phyloP scores from a whole-genome alignment of 805 yeast species.

The Teunomyces atbi region DNA sequence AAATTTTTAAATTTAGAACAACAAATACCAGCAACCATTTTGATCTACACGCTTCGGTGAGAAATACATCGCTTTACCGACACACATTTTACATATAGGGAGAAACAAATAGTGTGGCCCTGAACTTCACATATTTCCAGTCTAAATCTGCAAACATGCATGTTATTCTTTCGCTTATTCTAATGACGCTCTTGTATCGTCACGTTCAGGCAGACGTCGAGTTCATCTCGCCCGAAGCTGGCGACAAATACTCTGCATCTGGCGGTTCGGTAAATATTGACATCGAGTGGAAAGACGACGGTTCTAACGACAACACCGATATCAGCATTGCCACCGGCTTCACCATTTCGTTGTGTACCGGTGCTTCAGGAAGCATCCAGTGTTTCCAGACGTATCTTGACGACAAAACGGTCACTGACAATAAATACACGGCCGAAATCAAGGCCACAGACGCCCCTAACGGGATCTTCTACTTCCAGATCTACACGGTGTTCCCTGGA shows the following conservation, averaged over 20 bases:
- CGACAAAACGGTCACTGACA: conserved; percentile 13
- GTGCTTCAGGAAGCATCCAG: conserved; percentile 50
- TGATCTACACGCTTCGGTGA: not conserved
- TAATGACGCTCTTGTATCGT: conserved; percentile 4
- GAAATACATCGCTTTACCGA: too few species aligned
- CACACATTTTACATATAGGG: not conserved
- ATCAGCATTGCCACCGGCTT: conserved; percentile 43
- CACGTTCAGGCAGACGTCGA: conserved; percentile 47
- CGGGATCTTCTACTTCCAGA: conserved; percentile 75
- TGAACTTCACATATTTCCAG: not conserved
- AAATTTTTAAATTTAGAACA: not conserved
- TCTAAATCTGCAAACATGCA: conserved; percentile 1
- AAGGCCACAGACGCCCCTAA: conserved; percentile 47
- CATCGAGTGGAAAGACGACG: conserved; percentile 54
- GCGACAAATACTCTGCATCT: conserved; percentile 37
- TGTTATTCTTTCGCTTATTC: not conserved
- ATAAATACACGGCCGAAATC: conserved; percentile 42
- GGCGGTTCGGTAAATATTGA: conserved; percentile 32
- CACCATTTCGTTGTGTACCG: conserved; percentile 65
- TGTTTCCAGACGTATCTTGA: conserved; percentile 33
- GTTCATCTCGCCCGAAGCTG: conserved; percentile 41
- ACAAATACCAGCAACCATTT: not conserved
- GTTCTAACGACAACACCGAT: conserved; percentile 39
- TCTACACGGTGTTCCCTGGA: conserved; percentile 45
- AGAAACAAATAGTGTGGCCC: not conserved